phyloP scores from a whole-genome alignment of 1,139 yeast species.

The Suhomyces panamericanus region DNA sequence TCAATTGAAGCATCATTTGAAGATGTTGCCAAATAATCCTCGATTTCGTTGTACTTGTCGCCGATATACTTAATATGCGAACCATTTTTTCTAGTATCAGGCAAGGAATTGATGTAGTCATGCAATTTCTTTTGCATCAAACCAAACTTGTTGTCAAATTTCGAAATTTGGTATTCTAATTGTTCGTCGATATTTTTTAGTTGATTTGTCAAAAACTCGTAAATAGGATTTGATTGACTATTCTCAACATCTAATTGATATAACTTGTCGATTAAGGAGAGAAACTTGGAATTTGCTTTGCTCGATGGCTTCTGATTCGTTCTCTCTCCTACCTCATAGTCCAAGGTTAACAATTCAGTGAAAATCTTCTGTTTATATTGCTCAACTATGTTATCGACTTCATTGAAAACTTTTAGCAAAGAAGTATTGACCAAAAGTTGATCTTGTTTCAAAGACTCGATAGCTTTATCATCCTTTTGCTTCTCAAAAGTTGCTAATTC shows the following conservation, averaged over 20 bases:
- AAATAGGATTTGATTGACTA: constrained; percentile 62
- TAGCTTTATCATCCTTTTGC: constrained; percentile 18
- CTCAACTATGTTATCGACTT: constrained; percentile 64
- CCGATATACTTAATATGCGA: constrained; percentile 57
- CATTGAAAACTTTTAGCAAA: constrained; percentile 55
- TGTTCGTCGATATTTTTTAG: constrained; percentile 36
- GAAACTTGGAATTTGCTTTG: constrained; percentile 34
- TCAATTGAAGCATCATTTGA: constrained; percentile 23
- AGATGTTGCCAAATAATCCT: constrained; percentile 36
- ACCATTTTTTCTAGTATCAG: constrained; percentile 36
- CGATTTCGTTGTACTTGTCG: constrained; percentile 37
- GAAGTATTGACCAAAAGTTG: constrained; percentile 33
- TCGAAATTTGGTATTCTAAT: constrained; percentile 37
- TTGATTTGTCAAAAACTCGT: constrained; percentile 52
- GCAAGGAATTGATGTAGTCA: constrained; percentile 39
- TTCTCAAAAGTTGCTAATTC: constrained; percentile 17
- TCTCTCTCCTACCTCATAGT: constrained; percentile 30
- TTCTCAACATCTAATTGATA: constrained; percentile 41
- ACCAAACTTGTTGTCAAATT: constrained; percentile 33
- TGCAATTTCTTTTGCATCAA: constrained; percentile 43
- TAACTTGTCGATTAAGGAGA: constrained; percentile 57
- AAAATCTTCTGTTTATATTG: constrained; percentile 65
- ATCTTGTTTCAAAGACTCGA: constrained; percentile 24
- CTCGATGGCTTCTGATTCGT: neutral
- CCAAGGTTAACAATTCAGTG: constrained; percentile 51